Percentiles rank a stretch among this genome's conserved stretches.
phyloP scores from a whole-genome alignment of 768 basidiomycete genomes.

The Pisolithus orientalis region DNA sequence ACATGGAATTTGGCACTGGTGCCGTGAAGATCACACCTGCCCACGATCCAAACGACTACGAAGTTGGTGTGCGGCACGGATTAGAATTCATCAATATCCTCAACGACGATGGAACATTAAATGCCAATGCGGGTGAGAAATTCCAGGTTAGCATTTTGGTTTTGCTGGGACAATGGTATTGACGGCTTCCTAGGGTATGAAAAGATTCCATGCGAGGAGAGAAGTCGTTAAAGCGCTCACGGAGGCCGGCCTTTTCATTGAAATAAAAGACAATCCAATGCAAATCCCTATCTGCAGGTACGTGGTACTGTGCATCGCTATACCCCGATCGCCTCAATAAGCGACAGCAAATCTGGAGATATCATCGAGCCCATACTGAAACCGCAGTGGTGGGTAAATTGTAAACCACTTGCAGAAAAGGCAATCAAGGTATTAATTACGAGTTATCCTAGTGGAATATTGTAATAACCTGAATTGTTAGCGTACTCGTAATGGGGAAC shows the following conservation, averaged over 20 bases:
- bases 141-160: conserved; percentile 47
- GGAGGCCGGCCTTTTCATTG: conserved; percentile 78
- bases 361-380: conserved; percentile 92
- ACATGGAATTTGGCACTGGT: conserved; percentile 95
- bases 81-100: conserved; percentile 91
- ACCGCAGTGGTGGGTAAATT: conserved; percentile 99
- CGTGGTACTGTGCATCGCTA: conserved; percentile 13
- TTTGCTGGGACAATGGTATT: not conserved
- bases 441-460: not conserved
- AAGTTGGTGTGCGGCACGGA: conserved; percentile 81
- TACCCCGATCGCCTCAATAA: conserved; percentile 1
- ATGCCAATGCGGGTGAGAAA: conserved; percentile 74
- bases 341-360: conserved; percentile 85
- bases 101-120: conserved; percentile 96
- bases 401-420: conserved; percentile 85
- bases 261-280: conserved; percentile 96
- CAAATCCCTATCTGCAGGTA: conserved; percentile 89
- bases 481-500: conserved; percentile 87
- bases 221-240: conserved; percentile 80
- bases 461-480: conserved; percentile 23
- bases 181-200: conserved; percentile 66
- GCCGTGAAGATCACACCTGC: conserved; percentile 99
- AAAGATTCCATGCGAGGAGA: conserved; percentile 89
- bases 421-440: conserved; percentile 60
- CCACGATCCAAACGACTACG: conserved; percentile 96